Conservation (phyloP, 73 alveolate genomes). For the Chromera velia region DNA sequence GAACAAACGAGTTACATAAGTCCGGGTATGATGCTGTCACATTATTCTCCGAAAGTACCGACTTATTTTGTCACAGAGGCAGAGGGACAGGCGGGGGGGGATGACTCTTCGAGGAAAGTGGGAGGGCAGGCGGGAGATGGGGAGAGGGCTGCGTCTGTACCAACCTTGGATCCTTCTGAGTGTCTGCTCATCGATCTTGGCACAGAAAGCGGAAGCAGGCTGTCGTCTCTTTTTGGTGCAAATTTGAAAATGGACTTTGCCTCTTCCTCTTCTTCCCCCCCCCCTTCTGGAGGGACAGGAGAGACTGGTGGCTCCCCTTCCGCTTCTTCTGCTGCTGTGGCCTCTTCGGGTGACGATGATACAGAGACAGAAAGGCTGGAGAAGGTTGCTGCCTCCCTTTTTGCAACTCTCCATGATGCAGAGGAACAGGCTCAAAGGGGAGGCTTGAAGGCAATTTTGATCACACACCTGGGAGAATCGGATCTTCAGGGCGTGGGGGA, state of each 20-base stretch:
- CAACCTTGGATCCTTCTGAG: no score
- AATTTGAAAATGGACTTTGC: no score
- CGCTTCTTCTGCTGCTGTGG: not conserved
- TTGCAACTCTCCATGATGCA: not conserved
- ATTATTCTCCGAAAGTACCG: conserved; percentile 73
- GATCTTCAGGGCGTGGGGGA: not conserved
- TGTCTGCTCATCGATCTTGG: no score
- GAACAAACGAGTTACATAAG: conserved; percentile 67
- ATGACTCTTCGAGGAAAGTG: no score
- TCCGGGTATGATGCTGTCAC: conserved; percentile 75
- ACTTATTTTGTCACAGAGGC: conserved; percentile 55
- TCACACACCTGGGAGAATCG: no score
- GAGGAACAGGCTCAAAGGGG: not conserved
- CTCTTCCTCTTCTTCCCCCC: not conserved
- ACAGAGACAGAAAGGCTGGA: not conserved
- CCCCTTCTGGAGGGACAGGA: not conserved
- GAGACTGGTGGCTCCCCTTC: not conserved
- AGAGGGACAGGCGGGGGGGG: conserved; percentile 14
- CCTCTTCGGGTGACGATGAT: not conserved
- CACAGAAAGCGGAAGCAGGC: no score
- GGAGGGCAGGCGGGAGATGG: no score
- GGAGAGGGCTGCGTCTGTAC: no score
- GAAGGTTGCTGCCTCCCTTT: not conserved
- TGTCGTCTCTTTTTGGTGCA: no score
- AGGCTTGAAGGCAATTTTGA: not conserved